Evolutionary conservation across 768 basidiomycete species (phyloP), one percentile per base, ranked within the genome.

Genomic region (Boletus subparvulus): DNA sequence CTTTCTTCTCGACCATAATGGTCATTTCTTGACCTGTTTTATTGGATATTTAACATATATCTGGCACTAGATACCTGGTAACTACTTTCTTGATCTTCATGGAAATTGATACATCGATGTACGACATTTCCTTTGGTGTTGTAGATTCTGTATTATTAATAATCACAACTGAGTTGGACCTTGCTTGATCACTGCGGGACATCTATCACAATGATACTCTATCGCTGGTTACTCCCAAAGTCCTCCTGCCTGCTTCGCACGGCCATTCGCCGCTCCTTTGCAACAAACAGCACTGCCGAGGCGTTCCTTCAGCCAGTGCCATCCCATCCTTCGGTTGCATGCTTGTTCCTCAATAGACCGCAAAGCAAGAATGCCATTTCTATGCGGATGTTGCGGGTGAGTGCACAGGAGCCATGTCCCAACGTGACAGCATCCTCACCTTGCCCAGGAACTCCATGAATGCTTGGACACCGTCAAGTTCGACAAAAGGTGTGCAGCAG

Each of bases 361-460:
- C 80, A 87, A 62, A 86, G 83, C 64, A 93, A 86, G 80, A 96
- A 96, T 74, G 92, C 94, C 21, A 90, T 96, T 44, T 94, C 92
- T 3, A 73, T 83, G 58, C 75, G 75, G 36, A 79, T 96, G 60
- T 76, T 96, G 33, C 75, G 82, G 75, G 91, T 90, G 52, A 65
- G 61, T 46, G 33, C 41, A n/a, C 50, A 36, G 32, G 48, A 19
- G 8, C 6, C 50, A 26, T 55, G 19, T 35, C 41, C 26, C 57
- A 6, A 41, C 43, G 8, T 9, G 16, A 32, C 44, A n/a, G 19
- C 32, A 5, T 40, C 35, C 57, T 53, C 57, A 58, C 42, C 40
- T 51, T 52, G 51, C 46, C 53, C 68, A 92, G 90, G 85, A 93
- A 77, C 73, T 94, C 45, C 78, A 80, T 50, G 83, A 86, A 58